A percentile compares a stretch with the other conserved stretches of the same genome.
Conservation (phyloP, 371 early-diverging fungal species). For the Sporodiniella umbellata region DNA sequence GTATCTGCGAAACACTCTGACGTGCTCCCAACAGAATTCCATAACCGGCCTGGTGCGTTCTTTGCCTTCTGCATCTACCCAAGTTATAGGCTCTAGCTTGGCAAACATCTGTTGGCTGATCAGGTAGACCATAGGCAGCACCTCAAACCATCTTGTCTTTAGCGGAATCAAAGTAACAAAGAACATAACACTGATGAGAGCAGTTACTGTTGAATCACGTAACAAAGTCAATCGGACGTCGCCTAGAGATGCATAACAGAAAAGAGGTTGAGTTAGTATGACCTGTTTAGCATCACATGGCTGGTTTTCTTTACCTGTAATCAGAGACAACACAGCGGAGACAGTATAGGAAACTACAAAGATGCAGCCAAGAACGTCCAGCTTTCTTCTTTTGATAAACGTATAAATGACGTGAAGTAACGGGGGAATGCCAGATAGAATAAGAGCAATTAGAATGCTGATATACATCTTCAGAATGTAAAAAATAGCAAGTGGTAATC, state of each 20-base stretch:
- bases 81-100: background rate
- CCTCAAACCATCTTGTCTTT: conserved; percentile 25
- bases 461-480: conserved; percentile 31
- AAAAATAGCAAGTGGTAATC: conserved; percentile 34
- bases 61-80: conserved; percentile 7
- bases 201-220: conserved; percentile 43
- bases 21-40: conserved; percentile 16
- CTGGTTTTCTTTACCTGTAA: conserved; percentile 35
- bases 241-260: conserved; percentile 4
- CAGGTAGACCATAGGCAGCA: conserved; percentile 32
- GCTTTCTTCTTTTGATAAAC: conserved; percentile 15
- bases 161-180: conserved; percentile 42
- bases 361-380: conserved; percentile 44
- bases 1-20: conserved; percentile 1
- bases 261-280: background rate
- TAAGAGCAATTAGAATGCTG: conserved; percentile 28
- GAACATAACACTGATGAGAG: conserved; percentile 39
- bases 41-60: background rate
- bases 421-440: conserved; percentile 53
- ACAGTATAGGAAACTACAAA: conserved; percentile 38
- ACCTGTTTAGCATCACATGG: too few species aligned
- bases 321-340: conserved; percentile 37
- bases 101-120: conserved; percentile 13
- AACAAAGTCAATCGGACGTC: conserved; percentile 42
- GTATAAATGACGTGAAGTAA: conserved; percentile 25